Percentiles rank a stretch among this genome's conserved stretches.
These are phyloP conservation scores for Bipolaris gigantea DNA, from an alignment of 2,329 filamentous ascomycete species.

Conservation along the genomic window DNA sequence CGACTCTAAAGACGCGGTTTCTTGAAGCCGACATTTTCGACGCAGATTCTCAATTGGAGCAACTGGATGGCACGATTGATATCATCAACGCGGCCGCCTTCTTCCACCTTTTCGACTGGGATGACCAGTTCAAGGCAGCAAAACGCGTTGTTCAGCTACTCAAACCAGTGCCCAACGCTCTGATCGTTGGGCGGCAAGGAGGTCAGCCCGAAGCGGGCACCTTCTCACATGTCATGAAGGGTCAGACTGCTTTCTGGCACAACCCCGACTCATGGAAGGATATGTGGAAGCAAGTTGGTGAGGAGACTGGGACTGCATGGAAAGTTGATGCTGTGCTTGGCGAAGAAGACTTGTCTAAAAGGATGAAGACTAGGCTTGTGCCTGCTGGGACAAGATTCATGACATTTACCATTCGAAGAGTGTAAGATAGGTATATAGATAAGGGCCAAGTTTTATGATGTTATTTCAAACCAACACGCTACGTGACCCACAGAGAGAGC, in stretches of 20 bases:
- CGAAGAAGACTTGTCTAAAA: constrained; percentile 27
- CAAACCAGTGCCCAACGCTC: constrained; percentile 35
- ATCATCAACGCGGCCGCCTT: constrained; percentile 49
- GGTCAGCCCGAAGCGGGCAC: constrained; percentile 37
- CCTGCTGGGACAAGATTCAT: constrained; percentile 31
- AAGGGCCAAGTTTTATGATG: too few relatives aligned
- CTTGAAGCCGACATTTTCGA: constrained; percentile 55
- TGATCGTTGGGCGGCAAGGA: constrained; percentile 48
- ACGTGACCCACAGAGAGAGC: too few relatives aligned
- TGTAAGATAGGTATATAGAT: constrained; percentile 7
- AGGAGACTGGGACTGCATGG: constrained; percentile 44
- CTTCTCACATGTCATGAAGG: constrained; percentile 20
- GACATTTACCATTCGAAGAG: constrained; percentile 30
- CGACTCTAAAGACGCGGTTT: constrained; percentile 53
- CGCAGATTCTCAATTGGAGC: constrained; percentile 31
- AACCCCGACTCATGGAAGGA: constrained; percentile 41
- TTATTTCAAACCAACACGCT: neutral
- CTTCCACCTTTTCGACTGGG: constrained; percentile 50
- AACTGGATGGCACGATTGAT: constrained; percentile 46
- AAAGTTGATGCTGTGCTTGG: constrained; percentile 35
- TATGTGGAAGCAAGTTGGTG: constrained; percentile 46
- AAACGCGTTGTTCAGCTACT: constrained; percentile 39
- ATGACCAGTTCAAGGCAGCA: constrained; percentile 44
- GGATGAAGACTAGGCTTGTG: constrained; percentile 23
- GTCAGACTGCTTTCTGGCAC: constrained; percentile 40